Conservation (phyloP, 768 basidiomycete species). For the Leccinum broughii region DNA sequence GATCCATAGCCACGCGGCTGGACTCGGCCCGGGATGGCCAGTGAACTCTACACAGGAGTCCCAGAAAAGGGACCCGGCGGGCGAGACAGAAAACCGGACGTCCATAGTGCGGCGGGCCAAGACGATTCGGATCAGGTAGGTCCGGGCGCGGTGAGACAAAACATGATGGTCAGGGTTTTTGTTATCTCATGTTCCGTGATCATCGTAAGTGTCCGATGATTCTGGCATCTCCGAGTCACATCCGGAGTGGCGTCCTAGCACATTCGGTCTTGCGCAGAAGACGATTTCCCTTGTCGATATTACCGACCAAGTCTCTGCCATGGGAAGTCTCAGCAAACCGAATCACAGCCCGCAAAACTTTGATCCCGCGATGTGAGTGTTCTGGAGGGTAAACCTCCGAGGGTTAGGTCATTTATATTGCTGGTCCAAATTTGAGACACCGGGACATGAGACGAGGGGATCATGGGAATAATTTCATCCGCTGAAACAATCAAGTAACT, state of each 20-base stretch:
- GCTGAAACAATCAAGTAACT: not conserved
- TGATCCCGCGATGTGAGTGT: too few species aligned
- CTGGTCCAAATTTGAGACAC: not conserved
- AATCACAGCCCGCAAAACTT: not conserved
- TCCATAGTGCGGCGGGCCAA: too few species aligned
- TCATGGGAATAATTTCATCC: not conserved
- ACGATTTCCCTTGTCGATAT: not conserved
- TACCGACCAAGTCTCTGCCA: not conserved
- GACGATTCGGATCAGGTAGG: not conserved
- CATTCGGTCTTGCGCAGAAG: constrained; percentile 45
- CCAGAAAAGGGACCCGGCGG: too few species aligned
- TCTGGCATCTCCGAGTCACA: constrained; percentile 12
- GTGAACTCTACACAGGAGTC: too few species aligned
- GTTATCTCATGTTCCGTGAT: constrained; percentile 22
- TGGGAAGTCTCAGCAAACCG: not conserved
- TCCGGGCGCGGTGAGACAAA: constrained; percentile 33
- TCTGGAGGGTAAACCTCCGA: too few species aligned
- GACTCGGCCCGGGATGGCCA: too few species aligned
- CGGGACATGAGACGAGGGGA: not conserved
- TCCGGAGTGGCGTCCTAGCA: constrained; percentile 43
- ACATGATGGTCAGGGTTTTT: constrained; percentile 30
- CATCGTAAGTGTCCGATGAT: too few species aligned
- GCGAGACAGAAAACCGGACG: too few species aligned
- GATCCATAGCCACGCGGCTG: not conserved
- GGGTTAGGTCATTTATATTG: too few species aligned